Conservation (phyloP, 2,329 filamentous ascomycete species). For the Falciphora oryzae region DNA sequence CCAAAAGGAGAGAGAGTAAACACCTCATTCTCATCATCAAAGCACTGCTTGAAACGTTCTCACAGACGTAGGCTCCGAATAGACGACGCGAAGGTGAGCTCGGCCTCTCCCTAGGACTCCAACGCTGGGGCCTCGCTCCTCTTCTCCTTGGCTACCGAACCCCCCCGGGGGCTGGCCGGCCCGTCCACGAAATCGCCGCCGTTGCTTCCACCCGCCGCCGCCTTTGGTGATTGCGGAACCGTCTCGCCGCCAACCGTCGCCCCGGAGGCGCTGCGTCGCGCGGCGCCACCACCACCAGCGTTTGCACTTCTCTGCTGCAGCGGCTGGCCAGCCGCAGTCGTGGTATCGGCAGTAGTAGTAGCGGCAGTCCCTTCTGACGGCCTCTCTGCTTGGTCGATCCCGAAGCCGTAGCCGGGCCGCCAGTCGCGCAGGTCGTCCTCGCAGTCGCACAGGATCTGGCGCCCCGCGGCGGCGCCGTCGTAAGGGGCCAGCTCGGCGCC, state of each 20-base stretch:
- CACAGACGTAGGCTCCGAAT: neutral
- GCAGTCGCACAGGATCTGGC: constrained; percentile 85
- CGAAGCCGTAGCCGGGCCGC: constrained; percentile 34
- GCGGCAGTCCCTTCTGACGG: neutral
- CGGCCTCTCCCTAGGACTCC: neutral
- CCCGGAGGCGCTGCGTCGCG: neutral
- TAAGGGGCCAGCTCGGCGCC: constrained; percentile 73
- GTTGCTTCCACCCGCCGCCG: neutral
- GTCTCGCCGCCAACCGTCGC: neutral
- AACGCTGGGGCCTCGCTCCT: neutral
- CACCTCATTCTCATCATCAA: too few species aligned
- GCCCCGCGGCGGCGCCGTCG: constrained; percentile 58
- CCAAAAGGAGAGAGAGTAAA: too few species aligned
- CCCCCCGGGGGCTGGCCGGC: neutral
- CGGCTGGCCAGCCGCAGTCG: neutral
- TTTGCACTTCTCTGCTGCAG: neutral
- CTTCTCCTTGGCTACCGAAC: neutral
- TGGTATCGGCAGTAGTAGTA: neutral
- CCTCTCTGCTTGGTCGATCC: constrained; percentile 27
- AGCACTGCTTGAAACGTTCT: neutral
- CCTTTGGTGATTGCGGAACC: neutral
- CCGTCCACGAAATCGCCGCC: neutral
- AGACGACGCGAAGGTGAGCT: neutral
- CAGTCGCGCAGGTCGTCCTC: constrained; percentile 83
- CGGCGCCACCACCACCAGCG: too few species aligned